Evolutionary conservation across 2,329 filamentous ascomycete species (phyloP), one percentile per base, ranked within the genome.

Genomic region (Alternaria rosae): DNA sequence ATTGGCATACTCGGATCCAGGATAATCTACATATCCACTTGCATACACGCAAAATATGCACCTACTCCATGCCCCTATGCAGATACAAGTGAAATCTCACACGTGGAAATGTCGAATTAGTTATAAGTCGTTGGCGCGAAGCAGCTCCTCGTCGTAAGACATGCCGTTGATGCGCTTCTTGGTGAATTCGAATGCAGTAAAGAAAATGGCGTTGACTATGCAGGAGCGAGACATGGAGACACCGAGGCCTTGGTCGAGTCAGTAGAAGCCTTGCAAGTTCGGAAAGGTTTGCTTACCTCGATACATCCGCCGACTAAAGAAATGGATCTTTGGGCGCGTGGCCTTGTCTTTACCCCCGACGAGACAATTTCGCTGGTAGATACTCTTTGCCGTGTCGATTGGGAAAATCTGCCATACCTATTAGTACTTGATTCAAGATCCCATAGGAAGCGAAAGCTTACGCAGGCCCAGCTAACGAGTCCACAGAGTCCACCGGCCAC

Each of bases 131-230:
- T 73, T 62, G 56, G 72, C 71, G 30, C 64, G 71, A 35, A 78
- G 59, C 48, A 78, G 69, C 61, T 79, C 73, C 38, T 80, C 77
- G 53, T 81, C 77, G 42, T 77, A 70, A 12, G 73, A 68, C 66
- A 82, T 70, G 9, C 62, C 66, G 62, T 85, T 85, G 76, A 86
- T 83, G 53, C 78, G 76, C 72, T 85, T 85, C 80, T 95, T 95
- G 71, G 92, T 86, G 71, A 92, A 89, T 80, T 96, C 92, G 76
- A 95, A 96, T 41, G 89, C 91, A 44, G 91, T 93, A 82, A 96
- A 96, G 85, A 96, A 96, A 72, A 96, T 91, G 68, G 92, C 92
- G 77, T 96, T 96, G 70, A 95, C 89, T 54, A 92, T 85, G 72
- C 91, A 93, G 12, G 92, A 94, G 58, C 92, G 89, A 68, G 88